Evolutionary conservation across 1,284 basidiomycete genomes (phyloP).

Genomic region (Leucoagaricus sp.): DNA sequence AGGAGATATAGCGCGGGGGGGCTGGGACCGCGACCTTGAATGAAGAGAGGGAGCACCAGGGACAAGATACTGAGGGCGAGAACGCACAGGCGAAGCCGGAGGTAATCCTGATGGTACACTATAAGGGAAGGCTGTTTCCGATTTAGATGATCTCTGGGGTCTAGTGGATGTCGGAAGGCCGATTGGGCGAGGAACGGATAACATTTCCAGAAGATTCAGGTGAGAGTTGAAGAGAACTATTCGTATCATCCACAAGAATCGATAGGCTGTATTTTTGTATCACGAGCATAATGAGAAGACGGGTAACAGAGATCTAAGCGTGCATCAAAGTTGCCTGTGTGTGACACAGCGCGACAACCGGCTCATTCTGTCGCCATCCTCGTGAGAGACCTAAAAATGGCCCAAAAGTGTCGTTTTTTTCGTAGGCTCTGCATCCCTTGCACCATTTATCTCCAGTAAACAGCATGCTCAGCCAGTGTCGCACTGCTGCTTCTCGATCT

Average conservation of each 20-base stretch:
- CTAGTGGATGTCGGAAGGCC: slow-evolving; percentile 7
- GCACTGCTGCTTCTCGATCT: background rate
- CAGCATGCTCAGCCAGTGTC: slow-evolving; percentile 17
- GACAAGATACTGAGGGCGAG: background rate
- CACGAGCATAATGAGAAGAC: background rate
- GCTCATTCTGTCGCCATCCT: slow-evolving; percentile 16
- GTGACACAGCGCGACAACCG: slow-evolving; percentile 1
- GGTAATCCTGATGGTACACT: background rate
- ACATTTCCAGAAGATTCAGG: background rate
- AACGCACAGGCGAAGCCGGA: background rate
- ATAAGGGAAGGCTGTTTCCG: background rate
- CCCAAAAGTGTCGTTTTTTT: background rate
- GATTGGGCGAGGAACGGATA: background rate
- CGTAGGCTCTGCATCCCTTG: slow-evolving; percentile 13
- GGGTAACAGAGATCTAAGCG: background rate
- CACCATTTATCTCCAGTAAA: background rate
- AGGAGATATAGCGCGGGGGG: background rate
- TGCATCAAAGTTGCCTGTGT: background rate
- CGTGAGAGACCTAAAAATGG: background rate
- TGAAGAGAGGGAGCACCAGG: background rate
- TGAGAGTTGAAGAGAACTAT: background rate
- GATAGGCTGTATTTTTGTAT: background rate
- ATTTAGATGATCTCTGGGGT: background rate
- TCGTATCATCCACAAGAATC: background rate
- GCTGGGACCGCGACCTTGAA: slow-evolving; percentile 6